phyloP scores from a whole-genome alignment of 2,329 filamentous ascomycete species.

The Penicillium polonicum region DNA sequence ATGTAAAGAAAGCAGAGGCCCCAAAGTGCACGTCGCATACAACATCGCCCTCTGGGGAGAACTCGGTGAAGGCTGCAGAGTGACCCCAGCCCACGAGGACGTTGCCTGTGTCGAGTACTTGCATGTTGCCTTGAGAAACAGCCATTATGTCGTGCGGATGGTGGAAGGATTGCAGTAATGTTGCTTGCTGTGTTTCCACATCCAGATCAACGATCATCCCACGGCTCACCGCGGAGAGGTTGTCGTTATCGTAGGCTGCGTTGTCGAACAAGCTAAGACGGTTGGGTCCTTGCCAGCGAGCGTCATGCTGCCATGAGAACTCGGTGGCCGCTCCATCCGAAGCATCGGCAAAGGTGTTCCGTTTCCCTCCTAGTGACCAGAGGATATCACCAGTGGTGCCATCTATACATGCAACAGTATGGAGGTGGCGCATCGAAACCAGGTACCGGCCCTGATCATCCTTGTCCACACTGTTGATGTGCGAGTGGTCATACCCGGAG shows the following conservation, averaged over 20 bases:
- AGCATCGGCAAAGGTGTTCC: slow-evolving; percentile 29
- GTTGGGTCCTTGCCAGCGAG: slow-evolving; percentile 27
- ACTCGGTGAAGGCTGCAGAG: slow-evolving; percentile 53
- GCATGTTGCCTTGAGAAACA: slow-evolving; percentile 22
- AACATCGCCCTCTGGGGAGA: slow-evolving; percentile 22
- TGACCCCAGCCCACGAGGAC: slow-evolving; percentile 54
- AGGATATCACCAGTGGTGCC: slow-evolving; percentile 29
- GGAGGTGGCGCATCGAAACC: slow-evolving; percentile 42
- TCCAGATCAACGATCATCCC: slow-evolving; percentile 21
- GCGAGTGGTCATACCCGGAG: slow-evolving; percentile 53
- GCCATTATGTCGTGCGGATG: slow-evolving; percentile 22
- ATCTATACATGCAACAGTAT: slow-evolving; percentile 43
- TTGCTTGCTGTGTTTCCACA: slow-evolving; percentile 6
- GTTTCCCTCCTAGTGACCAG: slow-evolving; percentile 32
- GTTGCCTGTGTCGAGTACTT: slow-evolving; percentile 39
- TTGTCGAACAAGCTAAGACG: slow-evolving; percentile 30
- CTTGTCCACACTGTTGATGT: slow-evolving; percentile 56
- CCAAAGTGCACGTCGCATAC: slow-evolving; percentile 36
- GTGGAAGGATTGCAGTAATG: slow-evolving; percentile 14
- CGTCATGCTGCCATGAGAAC: slow-evolving; percentile 34
- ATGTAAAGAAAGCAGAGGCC: slow-evolving; percentile 47
- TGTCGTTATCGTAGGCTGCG: slow-evolving; percentile 18
- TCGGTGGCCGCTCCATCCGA: slow-evolving; percentile 24
- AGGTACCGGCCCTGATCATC: slow-evolving; percentile 45
- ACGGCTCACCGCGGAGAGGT: slow-evolving; percentile 16